Evolutionary conservation across 2,329 filamentous ascomycete genomes (phyloP), one percentile per base, ranked within the genome.

Genomic region (Colletotrichum tofieldiae): DNA sequence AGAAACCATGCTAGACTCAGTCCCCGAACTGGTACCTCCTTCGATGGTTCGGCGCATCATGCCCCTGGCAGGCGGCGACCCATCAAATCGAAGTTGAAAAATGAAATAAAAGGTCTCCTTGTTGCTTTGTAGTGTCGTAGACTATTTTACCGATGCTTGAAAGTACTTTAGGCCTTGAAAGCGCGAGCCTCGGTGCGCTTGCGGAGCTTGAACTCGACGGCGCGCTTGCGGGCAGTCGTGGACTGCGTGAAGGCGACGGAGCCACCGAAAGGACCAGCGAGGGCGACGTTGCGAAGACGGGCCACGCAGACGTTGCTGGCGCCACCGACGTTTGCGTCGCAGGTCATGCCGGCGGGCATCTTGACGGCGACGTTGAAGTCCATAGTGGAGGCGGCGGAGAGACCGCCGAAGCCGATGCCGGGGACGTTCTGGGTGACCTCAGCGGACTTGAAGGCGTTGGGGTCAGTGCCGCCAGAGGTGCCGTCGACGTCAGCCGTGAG

Each of bases 311-410:
- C 90, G 77, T 90, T 90, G 73, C 83, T 77, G 16, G 86, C 90
- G 29, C 89, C 90, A 58, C 86, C 91, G 5, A 88, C 88, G 51
- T 83, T 84, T 65, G 85, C 91, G 29, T 87, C 84, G 81, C 91
- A 93, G 26, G 89, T 91, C 90, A 92, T 92, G 65, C 91, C 91
- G 23, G 79, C 74, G 29, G 91, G 91, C 88, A 93, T 92, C 80
- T 91, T 86, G 67, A 92, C 86, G 67, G 85, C 87, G 76, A 93
- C 82, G 60, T 88, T 87, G 83, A 92, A 93, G 76, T 93, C 91
- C 76, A 86, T 91, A 77, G 86, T 90, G 49, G 86, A 85, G 35
- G 90, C 89, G 32, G 83, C 82, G 1, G 89, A 92, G 37, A 92
- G 83, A 71, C 90, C 91, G 6, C 82, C 83, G 73, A 91, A 58